Evolutionary conservation across 2,329 filamentous ascomycete genomes (phyloP), one percentile per base, ranked within the genome.

Genomic region (Fusarium sp.): DNA sequence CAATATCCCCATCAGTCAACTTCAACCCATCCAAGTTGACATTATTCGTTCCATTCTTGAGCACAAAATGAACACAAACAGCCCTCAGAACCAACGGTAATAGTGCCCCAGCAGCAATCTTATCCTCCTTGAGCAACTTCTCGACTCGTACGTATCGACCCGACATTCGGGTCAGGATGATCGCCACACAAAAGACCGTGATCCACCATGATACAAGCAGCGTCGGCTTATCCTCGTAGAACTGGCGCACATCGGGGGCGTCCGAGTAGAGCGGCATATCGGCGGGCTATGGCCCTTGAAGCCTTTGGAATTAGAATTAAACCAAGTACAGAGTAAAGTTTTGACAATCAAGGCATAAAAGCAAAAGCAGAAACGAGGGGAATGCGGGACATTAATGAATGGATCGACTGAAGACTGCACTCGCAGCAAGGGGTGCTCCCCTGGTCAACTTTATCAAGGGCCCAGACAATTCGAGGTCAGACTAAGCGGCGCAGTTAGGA

Each of bases 171-270:
- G 94, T 86, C 30, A 94, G 79, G 72, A 98, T 97, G 75, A 97
- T 93, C 64, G 91, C 89, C 30, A 93, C 86, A 67, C 94, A 92
- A 80, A 95, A 95, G 11, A 90, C 84, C 28, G 93, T 95, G 73
- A 92, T 94, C 95, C 95, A 98, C 94, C 95, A 97, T 79, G 92
- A 95, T 76, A 97, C 94, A 70, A 98, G 86, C 54, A 98, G 86
- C 2, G 95, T 97, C 22, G 95, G 93, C 79, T 96, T 95, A 82
- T 95, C 91, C 48, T 86, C 75, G 67, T 81, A 77, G 72, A 83
- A 83, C 6, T 79, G 74, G 67, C 82, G 82, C 56, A 82, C 75
- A 38, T 83, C 82, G 61, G 87, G 87, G 36, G 87, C 84, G 12
- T 82, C 78, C 5, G 88, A 86, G 76, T 91, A 91, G 73, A 91